Evolutionary conservation across 148 eudicot genomes (phyloP).

Genomic region (Heliamphora exappendiculata): DNA sequence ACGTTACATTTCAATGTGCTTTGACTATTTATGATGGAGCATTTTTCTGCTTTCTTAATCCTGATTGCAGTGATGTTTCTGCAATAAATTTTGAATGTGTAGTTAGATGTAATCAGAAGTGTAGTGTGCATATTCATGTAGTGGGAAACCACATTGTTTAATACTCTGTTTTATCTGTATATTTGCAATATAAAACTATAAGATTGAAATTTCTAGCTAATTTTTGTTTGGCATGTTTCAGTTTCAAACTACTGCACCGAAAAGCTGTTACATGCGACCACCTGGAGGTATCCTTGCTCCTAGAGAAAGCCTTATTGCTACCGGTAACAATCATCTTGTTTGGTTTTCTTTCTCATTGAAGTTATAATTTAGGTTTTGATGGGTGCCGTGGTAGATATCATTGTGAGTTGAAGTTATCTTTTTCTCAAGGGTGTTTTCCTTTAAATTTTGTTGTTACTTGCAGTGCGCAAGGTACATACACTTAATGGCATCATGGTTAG

Average conservation of each 20-base stretch:
- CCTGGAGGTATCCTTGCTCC: constrained; percentile 88
- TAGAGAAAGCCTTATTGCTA: constrained; percentile 61
- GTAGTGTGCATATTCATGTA: not conserved
- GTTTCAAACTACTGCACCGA: constrained; percentile 90
- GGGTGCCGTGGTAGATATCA: not conserved
- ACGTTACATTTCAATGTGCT: not conserved
- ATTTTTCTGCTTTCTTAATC: not conserved
- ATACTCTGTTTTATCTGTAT: not conserved
- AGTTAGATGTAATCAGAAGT: not conserved
- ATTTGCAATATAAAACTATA: not conserved
- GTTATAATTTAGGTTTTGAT: not conserved
- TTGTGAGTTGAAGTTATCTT: not conserved
- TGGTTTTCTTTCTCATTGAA: not conserved
- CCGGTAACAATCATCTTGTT: constrained; percentile 31
- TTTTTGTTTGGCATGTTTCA: constrained; percentile 18
- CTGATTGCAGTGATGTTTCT: not conserved
- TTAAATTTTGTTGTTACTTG: not conserved
- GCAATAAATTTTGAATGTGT: not conserved
- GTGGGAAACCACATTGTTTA: not conserved
- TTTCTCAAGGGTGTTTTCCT: not conserved
- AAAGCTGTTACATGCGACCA: constrained; percentile 86
- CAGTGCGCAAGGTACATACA: not conserved
- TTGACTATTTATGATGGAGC: not conserved
- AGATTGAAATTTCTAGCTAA: not conserved
- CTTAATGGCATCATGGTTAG: not conserved